Evolutionary conservation across 2,329 filamentous ascomycete genomes (phyloP).

Genomic region (Teratosphaeria zuluensis): DNA sequence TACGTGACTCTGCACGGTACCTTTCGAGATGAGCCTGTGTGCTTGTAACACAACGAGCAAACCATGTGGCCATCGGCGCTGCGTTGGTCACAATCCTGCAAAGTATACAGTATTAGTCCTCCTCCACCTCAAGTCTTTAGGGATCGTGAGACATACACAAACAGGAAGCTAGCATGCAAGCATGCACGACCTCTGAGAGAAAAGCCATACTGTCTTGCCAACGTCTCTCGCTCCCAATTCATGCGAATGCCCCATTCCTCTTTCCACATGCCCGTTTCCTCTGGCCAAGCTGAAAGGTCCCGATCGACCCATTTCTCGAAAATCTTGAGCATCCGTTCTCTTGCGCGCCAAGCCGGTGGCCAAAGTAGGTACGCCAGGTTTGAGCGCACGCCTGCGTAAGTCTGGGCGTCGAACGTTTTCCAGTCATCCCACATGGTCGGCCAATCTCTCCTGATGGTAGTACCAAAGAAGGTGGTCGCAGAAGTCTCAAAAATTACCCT

Average conservation of each 20-base stretch:
- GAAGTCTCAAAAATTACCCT: conserved; percentile 8
- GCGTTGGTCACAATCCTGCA: too few relatives aligned
- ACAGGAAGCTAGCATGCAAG: conserved; percentile 9
- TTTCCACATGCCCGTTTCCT: conserved; percentile 4
- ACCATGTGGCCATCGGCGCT: too few relatives aligned
- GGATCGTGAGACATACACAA: background rate
- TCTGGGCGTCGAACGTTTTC: conserved; percentile 3
- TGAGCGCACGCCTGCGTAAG: conserved; percentile 6
- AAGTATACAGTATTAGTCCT: background rate
- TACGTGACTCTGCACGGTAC: too few relatives aligned
- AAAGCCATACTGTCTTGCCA: conserved; percentile 3
- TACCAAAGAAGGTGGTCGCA: conserved; percentile 6
- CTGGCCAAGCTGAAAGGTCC: background rate
- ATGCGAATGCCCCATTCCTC: conserved; percentile 7
- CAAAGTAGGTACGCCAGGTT: conserved; percentile 4
- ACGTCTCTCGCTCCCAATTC: conserved; percentile 6
- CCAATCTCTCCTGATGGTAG: conserved; percentile 4
- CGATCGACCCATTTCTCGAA: conserved; percentile 7
- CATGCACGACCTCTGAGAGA: conserved; percentile 4
- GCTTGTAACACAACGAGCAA: too few relatives aligned
- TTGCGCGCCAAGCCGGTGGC: conserved; percentile 2
- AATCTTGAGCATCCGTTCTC: conserved; percentile 5
- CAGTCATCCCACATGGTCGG: conserved; percentile 8
- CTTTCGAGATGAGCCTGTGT: too few relatives aligned
- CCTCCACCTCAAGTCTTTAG: background rate